phyloP scores from a whole-genome alignment of 176 grass and related monocot genomes.

The Miscanthus lutarioriparius region DNA sequence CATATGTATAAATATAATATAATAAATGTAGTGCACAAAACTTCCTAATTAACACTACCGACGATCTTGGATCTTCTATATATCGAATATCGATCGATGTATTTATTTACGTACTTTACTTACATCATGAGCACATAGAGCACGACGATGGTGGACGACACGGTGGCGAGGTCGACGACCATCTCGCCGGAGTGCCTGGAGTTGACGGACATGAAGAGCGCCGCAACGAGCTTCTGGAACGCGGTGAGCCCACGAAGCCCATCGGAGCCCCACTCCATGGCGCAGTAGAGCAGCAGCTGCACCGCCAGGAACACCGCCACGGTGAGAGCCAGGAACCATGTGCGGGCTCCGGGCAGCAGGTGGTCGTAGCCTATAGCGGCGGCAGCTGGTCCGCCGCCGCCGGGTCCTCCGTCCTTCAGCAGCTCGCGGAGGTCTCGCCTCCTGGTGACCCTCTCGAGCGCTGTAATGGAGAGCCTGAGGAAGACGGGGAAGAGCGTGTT shows the following conservation, averaged over 20 bases:
- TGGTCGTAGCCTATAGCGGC: conserved; percentile 43
- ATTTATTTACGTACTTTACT: not conserved
- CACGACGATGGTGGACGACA: conserved; percentile 62
- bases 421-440: conserved; percentile 41
- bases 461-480: conserved; percentile 44
- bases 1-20: not conserved
- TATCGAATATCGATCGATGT: not conserved
- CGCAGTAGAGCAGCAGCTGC: conserved; percentile 59
- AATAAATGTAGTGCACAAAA: not conserved
- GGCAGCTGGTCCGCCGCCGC: not conserved
- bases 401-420: not conserved
- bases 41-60: too few relatives aligned
- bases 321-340: conserved; percentile 45
- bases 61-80: not conserved
- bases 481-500: conserved; percentile 72
- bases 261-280: conserved; percentile 68
- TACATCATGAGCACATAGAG: conserved; percentile 84
- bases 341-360: conserved; percentile 38
- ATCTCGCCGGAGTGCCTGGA: conserved; percentile 73
- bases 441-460: conserved; percentile 37
- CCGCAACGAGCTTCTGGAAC: conserved; percentile 62
- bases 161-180: conserved; percentile 49
- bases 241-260: conserved; percentile 46
- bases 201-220: conserved; percentile 68
- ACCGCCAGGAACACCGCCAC: conserved; percentile 32